These are phyloP conservation scores for Schrenkiella parvula DNA, from an alignment of 345 rosid species.

Conservation along the genomic window DNA sequence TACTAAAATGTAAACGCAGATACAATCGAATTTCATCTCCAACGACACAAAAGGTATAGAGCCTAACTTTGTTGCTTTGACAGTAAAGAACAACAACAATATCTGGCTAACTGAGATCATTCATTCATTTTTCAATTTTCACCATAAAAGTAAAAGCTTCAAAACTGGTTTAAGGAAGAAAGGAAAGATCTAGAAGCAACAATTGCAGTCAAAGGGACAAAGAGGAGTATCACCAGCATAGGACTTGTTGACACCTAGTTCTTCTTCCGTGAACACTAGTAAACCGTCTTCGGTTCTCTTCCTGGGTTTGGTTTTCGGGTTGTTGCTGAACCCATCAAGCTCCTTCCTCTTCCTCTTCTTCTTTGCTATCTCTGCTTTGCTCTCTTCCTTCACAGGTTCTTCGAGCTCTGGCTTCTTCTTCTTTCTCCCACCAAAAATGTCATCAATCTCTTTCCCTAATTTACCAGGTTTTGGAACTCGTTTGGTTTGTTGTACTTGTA, in stretches of 20 bases:
- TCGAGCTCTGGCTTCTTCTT: slow-evolving; percentile 34
- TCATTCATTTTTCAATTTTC: not conserved
- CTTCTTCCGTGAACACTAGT: slow-evolving; percentile 53
- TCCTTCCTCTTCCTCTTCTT: slow-evolving; percentile 30
- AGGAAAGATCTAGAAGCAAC: slow-evolving; percentile 54
- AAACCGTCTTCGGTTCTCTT: slow-evolving; percentile 59
- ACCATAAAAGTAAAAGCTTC: not conserved
- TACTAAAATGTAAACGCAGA: no score
- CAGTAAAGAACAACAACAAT: not conserved
- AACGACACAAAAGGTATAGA: no score
- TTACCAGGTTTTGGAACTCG: slow-evolving; percentile 20
- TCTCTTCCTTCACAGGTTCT: slow-evolving; percentile 7
- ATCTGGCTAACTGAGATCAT: not conserved
- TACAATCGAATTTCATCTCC: no score
- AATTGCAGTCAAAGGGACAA: slow-evolving; percentile 85
- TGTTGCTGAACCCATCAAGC: not conserved
- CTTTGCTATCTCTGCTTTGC: slow-evolving; percentile 29
- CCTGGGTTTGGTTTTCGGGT: slow-evolving; percentile 29
- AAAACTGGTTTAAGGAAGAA: not conserved
- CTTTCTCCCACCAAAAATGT: slow-evolving; percentile 41
- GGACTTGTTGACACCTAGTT: slow-evolving; percentile 49
- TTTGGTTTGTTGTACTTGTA: slow-evolving; percentile 19
- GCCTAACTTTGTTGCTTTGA: not conserved
- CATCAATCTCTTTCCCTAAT: slow-evolving; percentile 39
- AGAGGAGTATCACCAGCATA: slow-evolving; percentile 61